Conservation (phyloP, 129 eudicot genomes). For the Artemisia argyi region DNA sequence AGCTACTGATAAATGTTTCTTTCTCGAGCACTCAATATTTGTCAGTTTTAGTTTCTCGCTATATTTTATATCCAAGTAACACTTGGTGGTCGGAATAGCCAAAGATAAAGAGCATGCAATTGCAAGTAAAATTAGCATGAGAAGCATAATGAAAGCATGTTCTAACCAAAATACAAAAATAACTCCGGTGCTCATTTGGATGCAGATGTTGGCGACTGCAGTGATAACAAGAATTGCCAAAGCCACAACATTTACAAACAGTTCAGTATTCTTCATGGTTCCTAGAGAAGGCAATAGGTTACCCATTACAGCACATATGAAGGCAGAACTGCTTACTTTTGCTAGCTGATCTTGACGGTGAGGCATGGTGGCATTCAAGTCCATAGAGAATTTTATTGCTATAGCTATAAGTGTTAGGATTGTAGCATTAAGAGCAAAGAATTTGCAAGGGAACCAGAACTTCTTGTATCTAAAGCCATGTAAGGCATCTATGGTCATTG, state of each 20-base stretch:
- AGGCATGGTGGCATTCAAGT: conserved; percentile 70
- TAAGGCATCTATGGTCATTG: conserved; percentile 50
- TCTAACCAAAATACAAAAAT: conserved; percentile 48
- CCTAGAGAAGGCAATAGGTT: conserved; percentile 69
- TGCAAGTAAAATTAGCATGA: conserved; percentile 57
- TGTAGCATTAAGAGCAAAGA: conserved; percentile 60
- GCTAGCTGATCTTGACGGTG: conserved; percentile 62
- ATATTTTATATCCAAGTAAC: conserved; percentile 44
- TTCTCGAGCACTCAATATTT: conserved; percentile 30
- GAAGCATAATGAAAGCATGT: conserved; percentile 30
- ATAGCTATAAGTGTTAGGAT: conserved; percentile 45
- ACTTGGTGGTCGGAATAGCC: conserved; percentile 51
- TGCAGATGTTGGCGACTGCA: conserved; percentile 49
- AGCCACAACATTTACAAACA: conserved; percentile 61
- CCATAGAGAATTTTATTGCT: conserved; percentile 57
- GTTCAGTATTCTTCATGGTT: conserved; percentile 60
- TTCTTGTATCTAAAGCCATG: conserved; percentile 49
- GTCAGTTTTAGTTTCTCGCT: conserved; percentile 39
- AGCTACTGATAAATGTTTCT: not conserved
- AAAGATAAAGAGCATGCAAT: conserved; percentile 50
- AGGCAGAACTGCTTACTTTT: conserved; percentile 56
- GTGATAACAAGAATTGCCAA: conserved; percentile 71
- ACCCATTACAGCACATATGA: conserved; percentile 58
- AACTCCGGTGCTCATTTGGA: conserved; percentile 54
- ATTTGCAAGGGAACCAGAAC: conserved; percentile 64